Percentiles rank a stretch among this genome's conserved stretches.
Conservation (phyloP, 176 grass and related monocot genomes). For the Bolboschoenus planiculmis region DNA sequence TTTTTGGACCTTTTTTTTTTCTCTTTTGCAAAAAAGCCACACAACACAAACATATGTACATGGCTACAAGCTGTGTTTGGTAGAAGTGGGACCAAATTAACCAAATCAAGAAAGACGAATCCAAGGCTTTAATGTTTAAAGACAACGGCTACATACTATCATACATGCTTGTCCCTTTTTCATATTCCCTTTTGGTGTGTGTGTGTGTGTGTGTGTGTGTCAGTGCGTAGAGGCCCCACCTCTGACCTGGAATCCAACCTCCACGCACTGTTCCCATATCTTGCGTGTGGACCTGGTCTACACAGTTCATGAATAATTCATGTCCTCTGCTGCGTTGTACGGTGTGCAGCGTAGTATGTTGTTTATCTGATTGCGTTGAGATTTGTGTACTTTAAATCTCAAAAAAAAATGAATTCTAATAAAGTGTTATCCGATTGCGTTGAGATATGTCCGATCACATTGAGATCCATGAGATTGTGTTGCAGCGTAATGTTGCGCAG, state of each 20-base stretch:
- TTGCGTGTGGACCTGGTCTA: neutral
- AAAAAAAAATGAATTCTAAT: no score
- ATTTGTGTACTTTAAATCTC: no score
- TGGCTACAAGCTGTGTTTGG: neutral
- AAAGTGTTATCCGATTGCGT: no score
- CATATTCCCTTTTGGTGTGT: neutral
- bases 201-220: neutral
- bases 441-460: no score
- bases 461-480: no score
- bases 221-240: neutral
- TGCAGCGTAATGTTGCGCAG: no score
- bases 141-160: conserved; percentile 13
- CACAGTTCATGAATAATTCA: neutral
- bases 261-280: neutral
- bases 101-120: neutral
- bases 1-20: neutral
- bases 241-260: conserved; percentile 1
- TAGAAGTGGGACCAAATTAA: neutral
- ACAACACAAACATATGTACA: neutral
- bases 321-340: no score
- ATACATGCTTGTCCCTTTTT: conserved; percentile 1
- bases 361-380: no score
- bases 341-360: no score
- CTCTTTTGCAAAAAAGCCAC: neutral
- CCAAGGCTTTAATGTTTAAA: conserved; percentile 7